Percentiles rank a stretch among this genome's conserved stretches.
Evolutionary conservation across 2,329 filamentous ascomycete genomes (phyloP).

Genomic region (Sporothrix dimorphospora): DNA sequence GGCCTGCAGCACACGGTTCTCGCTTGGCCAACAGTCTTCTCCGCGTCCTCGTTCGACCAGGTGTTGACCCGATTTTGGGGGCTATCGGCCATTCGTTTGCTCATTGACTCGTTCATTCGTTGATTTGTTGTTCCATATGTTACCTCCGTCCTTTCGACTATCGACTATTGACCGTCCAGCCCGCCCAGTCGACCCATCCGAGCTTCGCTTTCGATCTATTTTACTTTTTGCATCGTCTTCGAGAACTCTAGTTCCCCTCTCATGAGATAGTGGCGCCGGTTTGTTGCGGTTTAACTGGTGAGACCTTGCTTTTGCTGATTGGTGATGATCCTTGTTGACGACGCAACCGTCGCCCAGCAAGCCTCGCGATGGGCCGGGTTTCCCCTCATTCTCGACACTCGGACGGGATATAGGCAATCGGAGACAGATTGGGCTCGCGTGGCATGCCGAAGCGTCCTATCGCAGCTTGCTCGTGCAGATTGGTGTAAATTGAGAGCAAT

Average conservation of each 20-base stretch:
- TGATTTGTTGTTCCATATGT: no score
- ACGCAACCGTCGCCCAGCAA: neutral
- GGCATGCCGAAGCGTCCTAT: neutral
- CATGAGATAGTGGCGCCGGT: neutral
- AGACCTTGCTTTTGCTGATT: neutral
- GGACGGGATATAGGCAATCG: neutral
- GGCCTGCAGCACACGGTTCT: neutral
- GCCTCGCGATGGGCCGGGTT: neutral
- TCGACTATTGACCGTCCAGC: neutral
- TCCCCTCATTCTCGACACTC: conserved; percentile 1
- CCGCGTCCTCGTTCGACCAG: neutral
- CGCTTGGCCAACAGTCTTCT: neutral
- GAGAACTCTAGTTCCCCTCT: neutral
- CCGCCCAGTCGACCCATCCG: neutral
- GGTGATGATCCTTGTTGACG: neutral
- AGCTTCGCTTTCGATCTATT: neutral
- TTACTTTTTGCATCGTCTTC: neutral
- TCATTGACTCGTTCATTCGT: neutral
- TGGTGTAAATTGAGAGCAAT: neutral
- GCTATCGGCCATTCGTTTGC: neutral
- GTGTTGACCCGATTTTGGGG: neutral
- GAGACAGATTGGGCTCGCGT: neutral
- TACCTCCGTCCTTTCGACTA: neutral
- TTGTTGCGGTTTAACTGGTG: conserved; percentile 2
- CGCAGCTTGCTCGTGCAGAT: neutral